Percentiles rank a stretch among this genome's conserved stretches.
Conservation (phyloP, 805 yeast genomes). For the Saccharomycopsis guyanensis region DNA sequence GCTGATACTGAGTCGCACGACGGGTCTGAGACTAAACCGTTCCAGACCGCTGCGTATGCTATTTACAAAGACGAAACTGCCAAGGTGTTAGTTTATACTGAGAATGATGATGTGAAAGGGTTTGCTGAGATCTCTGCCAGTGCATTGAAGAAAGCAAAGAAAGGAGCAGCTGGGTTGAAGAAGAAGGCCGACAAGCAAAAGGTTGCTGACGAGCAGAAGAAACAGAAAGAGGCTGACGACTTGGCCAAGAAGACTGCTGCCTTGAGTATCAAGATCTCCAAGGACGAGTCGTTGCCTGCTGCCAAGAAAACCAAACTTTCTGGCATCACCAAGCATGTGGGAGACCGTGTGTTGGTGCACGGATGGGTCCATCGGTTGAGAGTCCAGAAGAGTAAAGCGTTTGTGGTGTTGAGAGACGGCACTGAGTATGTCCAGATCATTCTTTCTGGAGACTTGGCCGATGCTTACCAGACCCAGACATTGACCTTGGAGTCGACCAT, state of each 20-base stretch:
- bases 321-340: conserved; percentile 46
- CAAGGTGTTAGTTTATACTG: conserved; percentile 53
- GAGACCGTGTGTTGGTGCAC: conserved; percentile 63
- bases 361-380: conserved; percentile 98
- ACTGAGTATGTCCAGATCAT: conserved; percentile 85
- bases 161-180: conserved; percentile 87
- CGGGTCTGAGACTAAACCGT: conserved; percentile 69
- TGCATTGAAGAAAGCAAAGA: conserved; percentile 92
- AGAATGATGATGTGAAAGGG: conserved; percentile 48
- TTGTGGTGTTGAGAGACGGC: conserved; percentile 92
- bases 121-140: conserved; percentile 79
- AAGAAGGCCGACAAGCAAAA: conserved; percentile 53
- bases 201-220: conserved; percentile 42
- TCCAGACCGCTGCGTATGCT: conserved; percentile 79
- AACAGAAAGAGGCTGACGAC: conserved; percentile 59
- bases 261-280: conserved; percentile 63
- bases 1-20: conserved; percentile 43
- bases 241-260: conserved; percentile 71
- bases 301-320: conserved; percentile 65
- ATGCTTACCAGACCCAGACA: conserved; percentile 75
- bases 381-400: conserved; percentile 84
- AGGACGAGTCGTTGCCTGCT: conserved; percentile 64
- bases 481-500: conserved; percentile 87
- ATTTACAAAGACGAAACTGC: conserved; percentile 40
- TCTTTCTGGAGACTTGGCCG: conserved; percentile 83